phyloP scores from a whole-genome alignment of 805 yeast genomes.

The Zygotorulaspora danielsina region DNA sequence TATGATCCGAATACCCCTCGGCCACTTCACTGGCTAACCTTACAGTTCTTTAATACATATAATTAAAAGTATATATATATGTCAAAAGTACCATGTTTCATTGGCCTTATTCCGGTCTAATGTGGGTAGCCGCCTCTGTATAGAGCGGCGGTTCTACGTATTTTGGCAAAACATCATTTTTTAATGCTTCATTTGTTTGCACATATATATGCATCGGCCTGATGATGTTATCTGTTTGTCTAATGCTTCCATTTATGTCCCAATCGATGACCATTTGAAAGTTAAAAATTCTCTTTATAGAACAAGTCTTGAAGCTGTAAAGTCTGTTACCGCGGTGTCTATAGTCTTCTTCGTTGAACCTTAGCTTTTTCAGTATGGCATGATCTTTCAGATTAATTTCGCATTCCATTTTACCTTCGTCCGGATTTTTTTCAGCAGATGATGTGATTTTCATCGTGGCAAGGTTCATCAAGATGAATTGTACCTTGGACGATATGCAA shows the following conservation, averaged over 20 bases:
- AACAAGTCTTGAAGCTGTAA: constrained; percentile 31
- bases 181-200: constrained; percentile 11
- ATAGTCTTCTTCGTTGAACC: constrained; percentile 34
- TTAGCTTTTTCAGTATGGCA: constrained; percentile 18
- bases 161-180: constrained; percentile 22
- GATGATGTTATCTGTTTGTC: constrained; percentile 27
- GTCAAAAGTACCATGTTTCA: constrained; percentile 1
- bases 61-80: constrained; percentile 1
- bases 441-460: constrained; percentile 1
- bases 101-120: background rate
- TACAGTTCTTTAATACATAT: constrained; percentile 6
- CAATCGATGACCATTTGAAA: constrained; percentile 30
- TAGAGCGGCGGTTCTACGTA: constrained; percentile 31
- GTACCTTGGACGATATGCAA: constrained; percentile 7
- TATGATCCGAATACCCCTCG: constrained; percentile 3
- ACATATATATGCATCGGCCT: constrained; percentile 24
- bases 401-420: constrained; percentile 18
- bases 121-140: constrained; percentile 13
- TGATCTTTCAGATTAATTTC: constrained; percentile 24
- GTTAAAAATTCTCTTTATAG: constrained; percentile 27
- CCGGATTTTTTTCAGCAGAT: constrained; percentile 1
- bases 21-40: background rate
- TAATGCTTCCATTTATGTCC: constrained; percentile 19
- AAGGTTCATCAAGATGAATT: constrained; percentile 8
- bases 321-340: constrained; percentile 33